These are phyloP conservation scores for Ophiostoma novo-ulmi DNA, from an alignment of 2,329 filamentous ascomycete species.

Conservation along the genomic window DNA sequence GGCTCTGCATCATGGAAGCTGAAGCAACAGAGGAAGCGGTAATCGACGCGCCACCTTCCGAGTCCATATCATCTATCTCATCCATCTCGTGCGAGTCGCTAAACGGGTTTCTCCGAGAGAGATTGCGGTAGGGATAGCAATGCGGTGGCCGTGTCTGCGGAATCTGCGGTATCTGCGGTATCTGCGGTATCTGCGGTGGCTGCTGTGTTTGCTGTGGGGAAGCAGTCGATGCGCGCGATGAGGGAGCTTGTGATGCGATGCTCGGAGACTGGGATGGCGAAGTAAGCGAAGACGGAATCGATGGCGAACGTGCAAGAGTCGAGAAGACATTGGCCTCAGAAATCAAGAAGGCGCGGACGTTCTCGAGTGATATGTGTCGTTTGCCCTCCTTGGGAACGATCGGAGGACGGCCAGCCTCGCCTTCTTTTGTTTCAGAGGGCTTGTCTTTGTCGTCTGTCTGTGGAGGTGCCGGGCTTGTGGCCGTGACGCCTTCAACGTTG, in stretches of 20 bases:
- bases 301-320: constrained; percentile 52
- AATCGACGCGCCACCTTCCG: constrained; percentile 31
- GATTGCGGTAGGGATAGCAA: neutral
- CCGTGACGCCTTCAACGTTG: constrained; percentile 61
- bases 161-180: neutral
- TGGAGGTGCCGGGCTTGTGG: constrained; percentile 22
- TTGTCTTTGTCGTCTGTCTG: neutral
- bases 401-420: constrained; percentile 28
- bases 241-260: constrained; percentile 18
- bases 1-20: constrained; percentile 34
- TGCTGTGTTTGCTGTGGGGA: neutral
- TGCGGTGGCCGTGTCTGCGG: constrained; percentile 25
- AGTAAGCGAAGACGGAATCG: constrained; percentile 53
- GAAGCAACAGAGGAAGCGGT: constrained; percentile 35
- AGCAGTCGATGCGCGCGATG: neutral
- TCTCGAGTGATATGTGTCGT: constrained; percentile 57
- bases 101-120: neutral
- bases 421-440: constrained; percentile 25
- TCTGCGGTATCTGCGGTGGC: neutral
- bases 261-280: constrained; percentile 38
- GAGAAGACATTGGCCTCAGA: constrained; percentile 64
- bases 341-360: constrained; percentile 60
- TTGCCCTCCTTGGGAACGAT: constrained; percentile 57
- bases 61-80: constrained; percentile 12
- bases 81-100: constrained; percentile 8